These are phyloP conservation scores for Boletales sp. DNA, from an alignment of 768 basidiomycete species.

Conservation along the genomic window DNA sequence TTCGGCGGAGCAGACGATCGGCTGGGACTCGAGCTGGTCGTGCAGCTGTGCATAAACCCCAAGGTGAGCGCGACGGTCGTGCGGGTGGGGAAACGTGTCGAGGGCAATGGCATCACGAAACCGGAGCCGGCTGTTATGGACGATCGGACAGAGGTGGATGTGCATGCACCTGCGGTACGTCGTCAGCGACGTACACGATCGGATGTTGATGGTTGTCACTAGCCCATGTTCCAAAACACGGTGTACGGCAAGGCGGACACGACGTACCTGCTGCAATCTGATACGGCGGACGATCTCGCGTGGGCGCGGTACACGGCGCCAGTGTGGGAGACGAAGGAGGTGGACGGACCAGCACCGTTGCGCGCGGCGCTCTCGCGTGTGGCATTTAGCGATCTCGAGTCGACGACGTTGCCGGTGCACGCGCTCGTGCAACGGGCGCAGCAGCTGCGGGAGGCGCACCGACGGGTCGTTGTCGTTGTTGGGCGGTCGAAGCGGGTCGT, in stretches of 20 bases:
- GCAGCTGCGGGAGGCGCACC: constrained; percentile 21
- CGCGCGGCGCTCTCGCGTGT: constrained; percentile 57
- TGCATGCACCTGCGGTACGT: no score
- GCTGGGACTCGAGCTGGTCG: constrained; percentile 72
- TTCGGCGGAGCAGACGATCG: constrained; percentile 95
- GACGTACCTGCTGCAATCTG: constrained; percentile 65
- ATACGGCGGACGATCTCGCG: constrained; percentile 76
- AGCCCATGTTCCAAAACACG: constrained; percentile 55
- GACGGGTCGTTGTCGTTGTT: constrained; percentile 58
- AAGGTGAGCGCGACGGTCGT: constrained; percentile 71
- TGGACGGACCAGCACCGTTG: constrained; percentile 1
- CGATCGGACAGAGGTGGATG: constrained; percentile 31
- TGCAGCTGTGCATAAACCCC: constrained; percentile 69
- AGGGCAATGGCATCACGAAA: constrained; percentile 51
- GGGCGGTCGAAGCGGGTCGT: constrained; percentile 77
- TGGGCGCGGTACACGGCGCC: constrained; percentile 62
- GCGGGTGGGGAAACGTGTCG: constrained; percentile 43
- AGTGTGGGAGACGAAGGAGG: constrained; percentile 6
- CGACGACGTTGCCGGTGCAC: constrained; percentile 55
- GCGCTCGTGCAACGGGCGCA: constrained; percentile 44
- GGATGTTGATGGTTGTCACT: no score
- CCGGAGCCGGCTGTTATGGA: constrained; percentile 55
- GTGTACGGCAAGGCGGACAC: constrained; percentile 65
- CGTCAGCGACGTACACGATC: no score
- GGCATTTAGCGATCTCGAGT: constrained; percentile 46